phyloP scores from a whole-genome alignment of 75 land plant genomes.

The Pinus taeda region DNA sequence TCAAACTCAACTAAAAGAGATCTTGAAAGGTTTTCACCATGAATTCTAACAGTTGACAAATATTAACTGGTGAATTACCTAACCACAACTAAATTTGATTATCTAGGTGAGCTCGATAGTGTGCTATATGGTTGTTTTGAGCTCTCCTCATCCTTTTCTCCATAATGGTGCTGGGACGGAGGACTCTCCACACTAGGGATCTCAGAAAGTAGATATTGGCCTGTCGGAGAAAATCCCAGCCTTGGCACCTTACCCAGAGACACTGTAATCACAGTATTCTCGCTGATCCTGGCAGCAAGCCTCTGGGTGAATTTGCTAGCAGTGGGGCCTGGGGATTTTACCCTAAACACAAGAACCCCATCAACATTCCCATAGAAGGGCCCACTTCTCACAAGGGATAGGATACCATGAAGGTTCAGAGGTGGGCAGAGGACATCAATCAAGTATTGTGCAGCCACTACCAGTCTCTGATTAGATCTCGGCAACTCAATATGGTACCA shows the following conservation, averaged over 20 bases:
- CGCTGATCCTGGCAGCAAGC: conserved; percentile 74
- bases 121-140: no score
- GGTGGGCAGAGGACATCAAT: conserved; percentile 90
- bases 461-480: conserved; percentile 52
- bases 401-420: conserved; percentile 87
- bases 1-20: no score
- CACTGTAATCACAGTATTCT: conserved; percentile 74
- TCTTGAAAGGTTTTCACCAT: no score
- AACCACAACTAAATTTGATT: no score
- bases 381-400: conserved; percentile 75
- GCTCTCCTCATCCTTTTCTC: conserved; percentile 17
- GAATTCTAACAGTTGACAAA: no score
- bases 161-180: not conserved
- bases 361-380: conserved; percentile 84
- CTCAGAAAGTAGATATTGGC: conserved; percentile 62
- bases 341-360: conserved; percentile 77
- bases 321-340: conserved; percentile 83
- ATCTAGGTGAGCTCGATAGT: no score
- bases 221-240: conserved; percentile 60
- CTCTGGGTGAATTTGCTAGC: conserved; percentile 71
- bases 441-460: conserved; percentile 74
- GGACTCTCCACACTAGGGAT: conserved; percentile 66
- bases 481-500: conserved; percentile 97
- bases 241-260: conserved; percentile 80
- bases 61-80: no score